phyloP scores from a whole-genome alignment of 2,329 filamentous ascomycete species.

The Botrytis byssoidea region DNA sequence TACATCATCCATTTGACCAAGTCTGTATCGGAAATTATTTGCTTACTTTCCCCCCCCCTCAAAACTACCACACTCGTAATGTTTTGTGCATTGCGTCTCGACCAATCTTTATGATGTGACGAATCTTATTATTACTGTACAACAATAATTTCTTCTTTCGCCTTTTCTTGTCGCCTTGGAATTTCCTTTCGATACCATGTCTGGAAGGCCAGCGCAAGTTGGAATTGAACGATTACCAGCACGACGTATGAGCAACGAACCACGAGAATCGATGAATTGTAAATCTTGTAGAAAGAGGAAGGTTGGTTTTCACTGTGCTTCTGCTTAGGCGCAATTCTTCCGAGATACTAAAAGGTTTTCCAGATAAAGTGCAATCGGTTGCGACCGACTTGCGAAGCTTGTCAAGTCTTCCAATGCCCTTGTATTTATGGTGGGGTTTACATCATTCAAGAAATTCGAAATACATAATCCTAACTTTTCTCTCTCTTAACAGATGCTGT shows the following conservation, averaged over 20 bases:
- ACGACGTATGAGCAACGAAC: slow-evolving; percentile 49
- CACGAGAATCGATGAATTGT: slow-evolving; percentile 91
- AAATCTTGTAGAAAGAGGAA: slow-evolving; percentile 92
- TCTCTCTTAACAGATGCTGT: slow-evolving; percentile 66
- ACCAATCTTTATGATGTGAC: slow-evolving; percentile 35
- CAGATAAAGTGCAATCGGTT: slow-evolving; percentile 92
- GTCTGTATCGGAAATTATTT: slow-evolving; percentile 8
- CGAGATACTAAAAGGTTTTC: slow-evolving; percentile 28
- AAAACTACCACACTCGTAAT: slow-evolving; percentile 23
- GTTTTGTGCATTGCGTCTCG: slow-evolving; percentile 27
- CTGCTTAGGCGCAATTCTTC: slow-evolving; percentile 26
- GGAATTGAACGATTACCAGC: slow-evolving; percentile 40
- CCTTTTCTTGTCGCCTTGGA: slow-evolving; percentile 9
- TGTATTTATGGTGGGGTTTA: slow-evolving; percentile 78
- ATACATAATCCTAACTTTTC: slow-evolving; percentile 19
- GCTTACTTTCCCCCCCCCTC: too few relatives aligned
- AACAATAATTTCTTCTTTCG: slow-evolving; percentile 20
- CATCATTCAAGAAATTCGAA: not conserved
- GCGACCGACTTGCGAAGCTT: slow-evolving; percentile 82
- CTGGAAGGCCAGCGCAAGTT: slow-evolving; percentile 37
- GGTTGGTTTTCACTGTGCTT: slow-evolving; percentile 50
- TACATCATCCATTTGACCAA: slow-evolving; percentile 4
- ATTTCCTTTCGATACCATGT: slow-evolving; percentile 31
- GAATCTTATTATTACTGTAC: slow-evolving; percentile 26
- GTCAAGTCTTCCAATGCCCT: slow-evolving; percentile 82